phyloP scores from a whole-genome alignment of 2,329 filamentous ascomycete genomes.

The Alternaria ethzedia region DNA sequence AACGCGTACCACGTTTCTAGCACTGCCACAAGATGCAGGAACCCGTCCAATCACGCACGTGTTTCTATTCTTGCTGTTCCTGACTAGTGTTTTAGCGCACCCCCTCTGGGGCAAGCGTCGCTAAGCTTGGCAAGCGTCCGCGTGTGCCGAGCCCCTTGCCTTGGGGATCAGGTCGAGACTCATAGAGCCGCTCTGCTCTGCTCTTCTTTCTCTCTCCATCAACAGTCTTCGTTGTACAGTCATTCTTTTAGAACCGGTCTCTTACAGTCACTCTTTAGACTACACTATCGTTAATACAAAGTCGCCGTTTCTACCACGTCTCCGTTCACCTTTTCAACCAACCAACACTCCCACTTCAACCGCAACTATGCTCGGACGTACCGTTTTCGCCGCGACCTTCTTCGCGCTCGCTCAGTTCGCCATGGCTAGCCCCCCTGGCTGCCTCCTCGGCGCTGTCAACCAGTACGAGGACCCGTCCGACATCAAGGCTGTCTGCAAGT shows the following conservation, averaged over 20 bases:
- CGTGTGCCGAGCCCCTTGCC: constrained; percentile 8
- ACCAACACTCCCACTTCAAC: constrained; percentile 1
- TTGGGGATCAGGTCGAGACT: constrained; percentile 7
- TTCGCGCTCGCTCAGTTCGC: constrained; percentile 31
- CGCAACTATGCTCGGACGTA: constrained; percentile 37
- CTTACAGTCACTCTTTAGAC: constrained; percentile 25
- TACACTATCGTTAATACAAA: constrained; percentile 16
- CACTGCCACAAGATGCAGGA: constrained; percentile 10
- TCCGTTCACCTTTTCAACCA: not conserved
- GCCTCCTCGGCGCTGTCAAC: constrained; percentile 42
- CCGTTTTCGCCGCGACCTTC: constrained; percentile 34
- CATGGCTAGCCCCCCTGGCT: constrained; percentile 33
- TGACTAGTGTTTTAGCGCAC: constrained; percentile 22
- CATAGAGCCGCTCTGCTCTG: constrained; percentile 7
- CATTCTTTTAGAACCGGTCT: constrained; percentile 13
- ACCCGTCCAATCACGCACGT: constrained; percentile 18
- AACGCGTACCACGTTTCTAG: not conserved
- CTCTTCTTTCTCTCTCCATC: constrained; percentile 8
- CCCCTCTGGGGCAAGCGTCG: constrained; percentile 10
- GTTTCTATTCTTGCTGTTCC: constrained; percentile 24
- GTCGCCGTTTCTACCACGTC: constrained; percentile 1
- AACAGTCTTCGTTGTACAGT: constrained; percentile 19
- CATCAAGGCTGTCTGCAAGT: constrained; percentile 35
- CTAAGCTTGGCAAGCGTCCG: constrained; percentile 6
- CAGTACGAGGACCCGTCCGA: constrained; percentile 34